A percentile compares a stretch with the other conserved stretches of the same genome.
phyloP scores from a whole-genome alignment of 2,329 filamentous ascomycete genomes.

The Stachybotrys chartarum region DNA sequence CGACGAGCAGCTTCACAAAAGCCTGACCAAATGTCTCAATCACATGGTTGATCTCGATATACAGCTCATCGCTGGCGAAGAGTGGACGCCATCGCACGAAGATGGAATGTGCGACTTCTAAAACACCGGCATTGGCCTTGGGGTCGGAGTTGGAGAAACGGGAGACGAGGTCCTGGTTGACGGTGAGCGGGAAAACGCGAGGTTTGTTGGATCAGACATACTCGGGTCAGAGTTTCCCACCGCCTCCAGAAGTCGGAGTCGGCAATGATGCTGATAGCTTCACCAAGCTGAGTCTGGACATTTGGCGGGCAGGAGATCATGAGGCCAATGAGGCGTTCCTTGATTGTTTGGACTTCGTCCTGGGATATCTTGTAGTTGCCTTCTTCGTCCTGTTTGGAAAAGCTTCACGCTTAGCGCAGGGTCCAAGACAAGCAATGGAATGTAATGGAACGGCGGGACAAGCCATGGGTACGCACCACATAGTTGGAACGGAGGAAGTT shows the following conservation, averaged over 20 bases:
- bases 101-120: slow-evolving; percentile 97
- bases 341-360: slow-evolving; percentile 84
- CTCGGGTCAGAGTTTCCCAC: slow-evolving; percentile 92
- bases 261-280: slow-evolving; percentile 94
- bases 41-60: slow-evolving; percentile 94
- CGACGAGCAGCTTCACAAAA: slow-evolving; percentile 73
- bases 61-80: slow-evolving; percentile 87
- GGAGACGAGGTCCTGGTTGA: slow-evolving; percentile 69
- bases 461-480: slow-evolving; percentile 48
- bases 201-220: slow-evolving; percentile 26
- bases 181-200: slow-evolving; percentile 2
- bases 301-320: slow-evolving; percentile 88
- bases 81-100: slow-evolving; percentile 94
- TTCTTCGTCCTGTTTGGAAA: slow-evolving; percentile 65
- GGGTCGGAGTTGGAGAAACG: slow-evolving; percentile 76
- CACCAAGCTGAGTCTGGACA: slow-evolving; percentile 89
- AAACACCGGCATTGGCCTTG: slow-evolving; percentile 82
- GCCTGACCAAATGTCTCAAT: slow-evolving; percentile 75
- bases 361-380: slow-evolving; percentile 82
- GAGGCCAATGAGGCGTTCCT: slow-evolving; percentile 87
- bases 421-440: background rate
- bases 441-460: background rate
- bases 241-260: slow-evolving; percentile 95
- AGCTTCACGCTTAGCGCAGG: slow-evolving; percentile 8
- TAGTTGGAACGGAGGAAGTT: slow-evolving; percentile 96